phyloP scores from a whole-genome alignment of 306 rosid genomes.

The Cicer yamashitae region DNA sequence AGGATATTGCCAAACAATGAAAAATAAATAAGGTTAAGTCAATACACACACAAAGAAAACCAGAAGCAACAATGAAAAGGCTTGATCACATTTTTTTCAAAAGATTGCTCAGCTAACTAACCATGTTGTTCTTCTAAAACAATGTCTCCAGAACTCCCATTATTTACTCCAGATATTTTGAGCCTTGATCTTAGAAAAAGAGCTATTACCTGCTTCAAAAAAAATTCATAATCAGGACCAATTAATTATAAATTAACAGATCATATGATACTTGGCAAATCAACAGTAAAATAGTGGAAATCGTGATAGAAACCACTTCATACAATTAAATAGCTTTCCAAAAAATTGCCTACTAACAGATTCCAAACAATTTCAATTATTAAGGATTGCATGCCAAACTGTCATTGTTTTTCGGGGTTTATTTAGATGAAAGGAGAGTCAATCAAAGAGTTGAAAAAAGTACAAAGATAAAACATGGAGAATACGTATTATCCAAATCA shows the following conservation, averaged over 20 bases:
- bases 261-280: constrained; percentile 31
- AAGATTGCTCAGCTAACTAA: constrained; percentile 57
- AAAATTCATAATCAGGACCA: constrained; percentile 42
- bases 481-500: not conserved
- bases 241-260: constrained; percentile 25
- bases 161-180: constrained; percentile 53
- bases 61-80: constrained; percentile 36
- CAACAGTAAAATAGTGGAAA: constrained; percentile 17
- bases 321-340: constrained; percentile 25
- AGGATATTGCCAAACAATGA: constrained; percentile 10
- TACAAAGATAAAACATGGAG: not conserved
- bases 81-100: constrained; percentile 20
- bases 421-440: constrained; percentile 7
- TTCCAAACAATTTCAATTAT: constrained; percentile 17
- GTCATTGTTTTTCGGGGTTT: not conserved
- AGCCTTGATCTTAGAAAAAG: constrained; percentile 87
- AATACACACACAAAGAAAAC: not conserved
- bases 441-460: constrained; percentile 18
- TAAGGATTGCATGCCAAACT: constrained; percentile 1
- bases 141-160: constrained; percentile 51
- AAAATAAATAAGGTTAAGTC: constrained; percentile 17
- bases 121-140: constrained; percentile 57
- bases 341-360: constrained; percentile 11
- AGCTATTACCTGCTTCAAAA: constrained; percentile 72
- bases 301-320: constrained; percentile 20